Evolutionary conservation across 1,284 basidiomycete genomes (phyloP), one percentile per base, ranked within the genome.

Genomic region (Trametes sp.): DNA sequence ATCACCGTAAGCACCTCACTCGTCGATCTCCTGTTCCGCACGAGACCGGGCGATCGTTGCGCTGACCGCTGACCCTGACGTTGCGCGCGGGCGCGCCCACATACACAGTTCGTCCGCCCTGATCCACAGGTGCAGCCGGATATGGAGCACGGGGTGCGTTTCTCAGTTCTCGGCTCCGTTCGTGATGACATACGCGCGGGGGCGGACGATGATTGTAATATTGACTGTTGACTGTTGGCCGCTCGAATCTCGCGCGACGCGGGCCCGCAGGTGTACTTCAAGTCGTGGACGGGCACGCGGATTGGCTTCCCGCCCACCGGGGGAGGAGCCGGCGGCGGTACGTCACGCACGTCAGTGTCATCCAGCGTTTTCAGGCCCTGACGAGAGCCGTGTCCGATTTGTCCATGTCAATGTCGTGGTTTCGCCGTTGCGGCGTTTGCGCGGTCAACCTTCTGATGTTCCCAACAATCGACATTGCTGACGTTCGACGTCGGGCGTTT

Each of bases 221-320:
- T n/a, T n/a, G n/a, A n/a, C n/a, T n/a, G n/a, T n/a, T n/a, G n/a
- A n/a, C n/a, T n/a, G n/a, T n/a, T n/a, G n/a, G n/a, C n/a, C n/a
- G n/a, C n/a, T n/a, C n/a, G n/a, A n/a, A n/a, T n/a, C 21, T 1
- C 24, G 1, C 5, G 10, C 11, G 4, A 9, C n/a, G 33, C 21
- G 31, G 33, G 11, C 44, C 29, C 48, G 59, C 48, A 87, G 80
- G 79, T 87, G 8, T 89, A 88, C 73, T 84, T 89, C 76, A 89
- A 89, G 74, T 82, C 84, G 0, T 89, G 86, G 85, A 82, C 83
- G 21, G 87, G 82, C 11, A 78, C 80, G 16, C 77, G 82, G 7
- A 80, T 84, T 63, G 87, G 87, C 2, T 74, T 71, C 19, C 87
- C 87, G 8, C 88, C 87, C 1, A 87, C 84, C 26, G 86, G 85